Base-by-base conservation (phyloP, 148 eudicot genomes). In the Camellia granthamiana region DNA sequence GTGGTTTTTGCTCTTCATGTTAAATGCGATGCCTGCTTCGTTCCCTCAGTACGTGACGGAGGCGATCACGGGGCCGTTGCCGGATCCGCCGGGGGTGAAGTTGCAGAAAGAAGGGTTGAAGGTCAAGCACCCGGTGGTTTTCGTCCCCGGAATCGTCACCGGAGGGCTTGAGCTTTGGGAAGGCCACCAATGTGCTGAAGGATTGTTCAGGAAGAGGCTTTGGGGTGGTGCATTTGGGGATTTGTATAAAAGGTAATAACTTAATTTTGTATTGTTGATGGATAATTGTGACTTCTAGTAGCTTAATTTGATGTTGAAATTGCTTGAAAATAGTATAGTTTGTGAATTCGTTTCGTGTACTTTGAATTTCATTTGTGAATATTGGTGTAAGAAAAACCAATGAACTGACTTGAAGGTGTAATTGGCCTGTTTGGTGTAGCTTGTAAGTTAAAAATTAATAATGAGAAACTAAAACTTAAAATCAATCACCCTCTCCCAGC, bases 181-280 rank as follows among this genome's bases (percentile, higher is more conserved):
- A 76, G 99, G 99, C 23, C 92, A 93, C 68, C 90, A 89, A 58
- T 96, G 99, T 84, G 97, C 97, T 30, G 97, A 93, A 49, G 99
- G 92, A 4, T 79, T 96, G 92, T 93, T 96, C 72, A 83, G 99
- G 88, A 96, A 93, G 87, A 80, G 99, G 85, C 98, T 96, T 2
- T 96, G 99, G 99, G 99, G 99, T 79, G 99, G 99, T 12, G 92
- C 97, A 1, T 96, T 96, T 88, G 99, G 99, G 59, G 98, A 96
- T 69, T 85, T 96, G 15, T 96, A 96, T 79, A 96, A 89, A 72
- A 93, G 99, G 99, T 96, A 81, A 30, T 5, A 47, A 19, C 41
- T 42, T 44, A 19, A 16, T 10, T 30, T 30, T 70, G 19, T 12
- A 3, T 13, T 73, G 38, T 30, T 30, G 38, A 30, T 30, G 13